Evolutionary conservation across 2,329 filamentous ascomycete species (phyloP), one percentile per base, ranked within the genome.

Genomic region (Ascochyta clinopodiicola): DNA sequence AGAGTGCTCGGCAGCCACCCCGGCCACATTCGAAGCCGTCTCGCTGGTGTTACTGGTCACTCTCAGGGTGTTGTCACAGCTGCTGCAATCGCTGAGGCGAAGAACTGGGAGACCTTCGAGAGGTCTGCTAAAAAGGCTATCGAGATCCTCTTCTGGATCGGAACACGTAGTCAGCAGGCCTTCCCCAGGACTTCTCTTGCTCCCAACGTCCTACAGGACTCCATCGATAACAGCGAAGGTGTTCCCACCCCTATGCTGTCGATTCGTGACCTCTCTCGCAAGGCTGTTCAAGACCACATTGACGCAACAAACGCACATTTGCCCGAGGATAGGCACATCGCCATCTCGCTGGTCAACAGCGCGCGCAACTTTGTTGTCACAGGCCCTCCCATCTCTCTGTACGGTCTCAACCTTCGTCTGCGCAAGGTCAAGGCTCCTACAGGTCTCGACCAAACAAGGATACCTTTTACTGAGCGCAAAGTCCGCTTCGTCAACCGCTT

Each of bases 121-220:
- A 88, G 90, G 70, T 86, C 91, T 51, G 86, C 92, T 51, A 88
- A 84, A 68, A 88, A 91, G 65, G 90, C 94, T 2, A 81, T 99
- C 61, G 95, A 91, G 27, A 91, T 97, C 70, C 88, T 99, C 27
- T 99, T 99, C 83, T 99, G 95, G 95, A 96, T 99, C 65, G 95
- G 96, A 74, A 88, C 94, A 58, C 89, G 95, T 71, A 97, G 94
- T 77, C 95, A 99, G 77, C 95, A 99, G 78, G 93, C 93, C 2
- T 99, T 97, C 78, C 96, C 95, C 35, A 88, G 91, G 66, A 99
- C 95, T 3, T 98, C 95, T 31, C 84, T 99, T 69, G 92, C 93
- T 3, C 96, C 95, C 0, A 90, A 87, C 39, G 91, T 94, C 71
- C 84, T 99, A 49, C 91, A 94, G 73, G 95, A 99, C 78, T 97